Evolutionary conservation across 768 basidiomycete species (phyloP), one percentile per base, ranked within the genome.

Genomic region (Tremella fuciformis): DNA sequence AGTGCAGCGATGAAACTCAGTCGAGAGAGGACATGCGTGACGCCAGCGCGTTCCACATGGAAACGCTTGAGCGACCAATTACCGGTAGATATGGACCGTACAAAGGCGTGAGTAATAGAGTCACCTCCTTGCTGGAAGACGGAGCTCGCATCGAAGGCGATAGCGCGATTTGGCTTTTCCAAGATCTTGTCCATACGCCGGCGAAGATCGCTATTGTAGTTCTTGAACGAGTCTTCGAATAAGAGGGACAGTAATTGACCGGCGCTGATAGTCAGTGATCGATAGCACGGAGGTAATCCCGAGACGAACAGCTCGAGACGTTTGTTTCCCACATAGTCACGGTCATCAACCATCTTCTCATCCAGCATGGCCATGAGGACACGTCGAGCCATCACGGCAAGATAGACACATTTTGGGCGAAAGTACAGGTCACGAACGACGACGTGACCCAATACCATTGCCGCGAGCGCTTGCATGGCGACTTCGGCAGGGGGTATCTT

Each of bases 61-160:
- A 99, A 98, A 52, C 96, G 89, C 77, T 97, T 98, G 50, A 99
- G 81, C 9, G 90, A 91, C 96, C 96, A 99, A 73, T 99, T 99
- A 9, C 96, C 96, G 0, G 96, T 99, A 8, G 93, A 96, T 61
- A 99, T 97, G 24, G 96, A 93, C 55, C 94, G 89, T 39, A 91
- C 87, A 70, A 99, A 97, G 24, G 94, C 96, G 16, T 89, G 82
- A 15, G 94, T 97, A 71, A 99, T 89, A 65, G 90, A 88, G 63
- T 97, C 91, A n/a, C 89, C 89, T 78, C 91, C 89, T 78, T 96
- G 91, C 73, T 88, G 86, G 86, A 99, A 89, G 34, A 75, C 64
- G 69, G 88, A 90, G 80, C 86, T 88, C 2, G 92, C 92, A 70
- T 98, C 94, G 66, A 93, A 97, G 73, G 93, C 91, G 66, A 83